Evolutionary conservation across 1,139 yeast genomes (phyloP).

Genomic region (Blastobotrys elegans): DNA sequence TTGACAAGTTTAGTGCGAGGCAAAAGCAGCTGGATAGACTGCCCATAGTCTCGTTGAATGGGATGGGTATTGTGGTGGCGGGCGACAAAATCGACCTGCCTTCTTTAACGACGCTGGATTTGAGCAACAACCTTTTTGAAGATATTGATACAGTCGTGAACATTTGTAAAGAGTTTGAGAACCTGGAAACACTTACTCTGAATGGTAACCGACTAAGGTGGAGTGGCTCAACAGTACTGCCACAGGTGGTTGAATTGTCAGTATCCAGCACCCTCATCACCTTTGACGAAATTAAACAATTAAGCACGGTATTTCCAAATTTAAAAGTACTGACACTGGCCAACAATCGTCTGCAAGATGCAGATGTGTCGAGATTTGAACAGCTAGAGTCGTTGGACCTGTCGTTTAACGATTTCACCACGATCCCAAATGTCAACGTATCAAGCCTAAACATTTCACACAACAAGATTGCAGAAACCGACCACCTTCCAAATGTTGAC

Average conservation of each 20-base stretch:
- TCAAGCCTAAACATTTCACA: slow-evolving; percentile 26
- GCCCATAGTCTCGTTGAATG: slow-evolving; percentile 47
- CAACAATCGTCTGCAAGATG: slow-evolving; percentile 36
- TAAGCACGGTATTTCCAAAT: slow-evolving; percentile 42
- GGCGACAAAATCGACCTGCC: slow-evolving; percentile 23
- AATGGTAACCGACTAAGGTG: slow-evolving; percentile 52
- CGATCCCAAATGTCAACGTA: slow-evolving; percentile 31
- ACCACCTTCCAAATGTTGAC: neutral
- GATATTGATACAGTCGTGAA: slow-evolving; percentile 39
- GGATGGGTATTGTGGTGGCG: slow-evolving; percentile 7
- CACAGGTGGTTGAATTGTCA: slow-evolving; percentile 30
- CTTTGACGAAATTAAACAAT: slow-evolving; percentile 26
- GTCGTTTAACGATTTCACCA: slow-evolving; percentile 41
- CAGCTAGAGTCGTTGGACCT: slow-evolving; percentile 39
- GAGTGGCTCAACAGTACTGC: neutral
- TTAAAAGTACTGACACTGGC: slow-evolving; percentile 44
- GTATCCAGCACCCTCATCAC: slow-evolving; percentile 38
- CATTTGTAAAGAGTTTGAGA: slow-evolving; percentile 38
- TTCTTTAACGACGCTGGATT: slow-evolving; percentile 43
- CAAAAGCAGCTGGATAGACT: slow-evolving; percentile 47
- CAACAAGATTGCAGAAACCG: slow-evolving; percentile 20
- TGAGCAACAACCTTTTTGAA: slow-evolving; percentile 56
- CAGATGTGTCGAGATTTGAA: slow-evolving; percentile 8
- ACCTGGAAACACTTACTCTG: slow-evolving; percentile 44
- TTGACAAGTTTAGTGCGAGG: slow-evolving; percentile 47